Percentiles rank a stretch among this genome's conserved stretches.
phyloP scores from a whole-genome alignment of 257 asterid genomes.

The Schizonepeta tenuifolia region DNA sequence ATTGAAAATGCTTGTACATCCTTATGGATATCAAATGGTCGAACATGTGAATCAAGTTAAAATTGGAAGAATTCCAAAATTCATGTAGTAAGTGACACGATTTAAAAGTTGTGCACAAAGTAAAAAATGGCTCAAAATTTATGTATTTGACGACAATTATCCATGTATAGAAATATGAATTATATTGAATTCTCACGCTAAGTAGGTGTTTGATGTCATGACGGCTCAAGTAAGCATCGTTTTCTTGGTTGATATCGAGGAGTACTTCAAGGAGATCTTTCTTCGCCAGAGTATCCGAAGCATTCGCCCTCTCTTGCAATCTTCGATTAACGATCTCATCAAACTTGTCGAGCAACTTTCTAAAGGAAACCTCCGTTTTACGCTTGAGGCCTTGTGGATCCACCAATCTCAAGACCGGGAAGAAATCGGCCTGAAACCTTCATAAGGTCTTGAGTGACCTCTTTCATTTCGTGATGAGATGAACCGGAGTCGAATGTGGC shows the following conservation, averaged over 20 bases:
- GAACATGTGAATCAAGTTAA: no score
- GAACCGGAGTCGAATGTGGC: conserved; percentile 21
- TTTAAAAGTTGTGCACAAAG: no score
- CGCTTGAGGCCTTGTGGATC: conserved; percentile 35
- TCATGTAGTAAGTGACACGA: no score
- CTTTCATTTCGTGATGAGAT: conserved; percentile 30
- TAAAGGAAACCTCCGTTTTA: not conserved
- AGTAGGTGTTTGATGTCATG: conserved; percentile 18
- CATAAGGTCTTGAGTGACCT: not conserved
- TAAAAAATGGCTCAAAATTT: no score
- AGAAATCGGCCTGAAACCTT: conserved; percentile 5
- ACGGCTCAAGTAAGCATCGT: conserved; percentile 9
- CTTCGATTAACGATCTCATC: conserved; percentile 6
- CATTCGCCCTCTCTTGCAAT: not conserved
- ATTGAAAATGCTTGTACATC: no score
- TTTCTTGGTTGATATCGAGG: conserved; percentile 23
- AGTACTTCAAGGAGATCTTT: conserved; percentile 36
- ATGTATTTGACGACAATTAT: no score
- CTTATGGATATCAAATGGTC: no score
- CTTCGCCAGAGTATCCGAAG: not conserved
- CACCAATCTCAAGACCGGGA: conserved; percentile 8
- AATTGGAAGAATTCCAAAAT: no score
- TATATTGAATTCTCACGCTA: not conserved
- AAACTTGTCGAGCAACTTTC: not conserved
- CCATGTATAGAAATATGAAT: no score